phyloP scores from a whole-genome alignment of 441 rosid species.

The Syzygium malaccense region DNA sequence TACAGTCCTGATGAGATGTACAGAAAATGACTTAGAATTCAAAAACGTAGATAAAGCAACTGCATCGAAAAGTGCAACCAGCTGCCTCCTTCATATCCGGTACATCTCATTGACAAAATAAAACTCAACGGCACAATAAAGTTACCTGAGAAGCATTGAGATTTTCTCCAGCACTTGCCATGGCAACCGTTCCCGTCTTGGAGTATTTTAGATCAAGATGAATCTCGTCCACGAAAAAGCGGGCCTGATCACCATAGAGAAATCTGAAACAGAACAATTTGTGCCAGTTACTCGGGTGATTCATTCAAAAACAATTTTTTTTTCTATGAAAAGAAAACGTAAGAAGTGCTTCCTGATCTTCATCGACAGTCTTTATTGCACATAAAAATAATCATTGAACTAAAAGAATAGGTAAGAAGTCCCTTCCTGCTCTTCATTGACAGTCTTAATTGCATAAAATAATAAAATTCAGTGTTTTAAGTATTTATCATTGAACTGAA shows the following conservation, averaged over 20 bases:
- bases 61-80: not conserved
- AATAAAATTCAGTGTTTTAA: not conserved
- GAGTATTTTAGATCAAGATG: slow-evolving; percentile 84
- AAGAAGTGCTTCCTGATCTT: not conserved
- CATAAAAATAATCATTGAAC: too few relatives aligned
- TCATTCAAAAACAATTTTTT: not conserved
- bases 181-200: slow-evolving; percentile 83
- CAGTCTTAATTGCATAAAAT: not conserved
- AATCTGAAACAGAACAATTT: slow-evolving; percentile 32
- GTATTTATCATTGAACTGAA: not conserved
- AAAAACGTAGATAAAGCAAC: not conserved
- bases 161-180: slow-evolving; percentile 98
- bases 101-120: not conserved
- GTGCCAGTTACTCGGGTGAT: not conserved
- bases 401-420: too few relatives aligned
- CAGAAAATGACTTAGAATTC: not conserved
- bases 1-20: not conserved
- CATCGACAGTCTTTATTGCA: not conserved
- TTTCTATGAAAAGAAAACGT: not conserved
- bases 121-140: not conserved
- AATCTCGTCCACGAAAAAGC: slow-evolving; percentile 83
- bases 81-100: not conserved
- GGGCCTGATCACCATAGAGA: slow-evolving; percentile 89
- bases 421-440: too few relatives aligned
- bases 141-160: slow-evolving; percentile 95